A percentile compares a stretch with the other conserved stretches of the same genome.
phyloP scores from a whole-genome alignment of 495 filamentous ascomycete genomes.

The Trichoderma parareesei region DNA sequence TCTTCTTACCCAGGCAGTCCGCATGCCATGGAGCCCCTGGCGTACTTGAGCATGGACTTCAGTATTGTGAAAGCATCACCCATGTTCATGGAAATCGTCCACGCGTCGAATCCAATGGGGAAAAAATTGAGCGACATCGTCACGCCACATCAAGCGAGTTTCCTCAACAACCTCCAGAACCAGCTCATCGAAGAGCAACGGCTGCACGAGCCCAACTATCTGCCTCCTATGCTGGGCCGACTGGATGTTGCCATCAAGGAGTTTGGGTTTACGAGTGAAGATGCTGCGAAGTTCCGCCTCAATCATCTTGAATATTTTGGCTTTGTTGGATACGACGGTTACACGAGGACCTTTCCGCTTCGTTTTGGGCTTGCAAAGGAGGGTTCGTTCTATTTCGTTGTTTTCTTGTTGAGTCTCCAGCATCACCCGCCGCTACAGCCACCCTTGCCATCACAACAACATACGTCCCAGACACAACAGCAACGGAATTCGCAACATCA shows the following conservation, averaged over 20 bases:
- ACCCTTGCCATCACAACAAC: conserved; percentile 29
- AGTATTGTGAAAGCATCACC: conserved; percentile 46
- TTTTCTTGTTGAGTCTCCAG: conserved; percentile 31
- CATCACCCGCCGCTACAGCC: conserved; percentile 32
- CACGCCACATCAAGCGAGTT: conserved; percentile 16
- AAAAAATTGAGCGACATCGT: conserved; percentile 44
- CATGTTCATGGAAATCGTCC: conserved; percentile 43
- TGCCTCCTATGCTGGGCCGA: conserved; percentile 45
- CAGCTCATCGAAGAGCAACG: conserved; percentile 41
- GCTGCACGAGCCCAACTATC: conserved; percentile 44
- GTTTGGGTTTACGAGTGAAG: conserved; percentile 38
- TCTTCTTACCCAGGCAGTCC: conserved; percentile 36
- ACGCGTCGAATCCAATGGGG: conserved; percentile 29
- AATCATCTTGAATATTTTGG: conserved; percentile 42
- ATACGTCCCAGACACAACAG: conserved; percentile 15
- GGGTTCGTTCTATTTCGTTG: conserved; percentile 47
- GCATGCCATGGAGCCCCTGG: conserved; percentile 36
- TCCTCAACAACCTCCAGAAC: conserved; percentile 30
- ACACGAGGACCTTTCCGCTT: conserved; percentile 31
- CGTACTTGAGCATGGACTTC: conserved; percentile 47
- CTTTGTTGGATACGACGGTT: conserved; percentile 40
- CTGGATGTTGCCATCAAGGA: conserved; percentile 41
- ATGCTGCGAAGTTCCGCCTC: conserved; percentile 34
- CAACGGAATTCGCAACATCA: conserved; percentile 33
- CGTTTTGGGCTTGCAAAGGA: conserved; percentile 43